Evolutionary conservation across 2,329 filamentous ascomycete species (phyloP).

Genomic region (Huntiella savannae): DNA sequence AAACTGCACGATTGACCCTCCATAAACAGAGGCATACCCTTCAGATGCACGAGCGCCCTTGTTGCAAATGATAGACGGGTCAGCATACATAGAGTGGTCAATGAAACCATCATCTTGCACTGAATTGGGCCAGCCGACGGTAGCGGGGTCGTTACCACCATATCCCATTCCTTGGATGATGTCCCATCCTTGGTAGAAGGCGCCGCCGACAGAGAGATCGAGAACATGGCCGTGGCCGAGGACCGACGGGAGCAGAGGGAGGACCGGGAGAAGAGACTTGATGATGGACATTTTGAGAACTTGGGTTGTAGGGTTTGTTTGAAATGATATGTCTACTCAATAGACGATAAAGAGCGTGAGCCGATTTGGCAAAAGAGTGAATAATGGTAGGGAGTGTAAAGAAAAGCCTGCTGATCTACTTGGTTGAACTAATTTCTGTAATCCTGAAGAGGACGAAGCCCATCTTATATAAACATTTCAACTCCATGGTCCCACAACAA

Average conservation of each 20-base stretch:
- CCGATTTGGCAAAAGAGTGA: neutral
- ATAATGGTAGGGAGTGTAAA: no score
- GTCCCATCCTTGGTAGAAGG: conserved; percentile 18
- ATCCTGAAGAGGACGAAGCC: no score
- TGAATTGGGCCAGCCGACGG: conserved; percentile 18
- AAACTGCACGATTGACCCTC: conserved; percentile 37
- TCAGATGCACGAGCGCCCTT: conserved; percentile 22
- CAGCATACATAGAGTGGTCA: conserved; percentile 21
- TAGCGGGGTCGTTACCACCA: conserved; percentile 13
- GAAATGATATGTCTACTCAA: conserved; percentile 8
- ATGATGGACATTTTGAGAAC: conserved; percentile 14
- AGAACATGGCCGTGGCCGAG: conserved; percentile 19
- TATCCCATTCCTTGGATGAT: conserved; percentile 14
- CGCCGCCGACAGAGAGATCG: conserved; percentile 16
- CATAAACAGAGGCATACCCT: conserved; percentile 28
- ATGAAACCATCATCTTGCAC: conserved; percentile 27
- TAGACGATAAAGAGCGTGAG: neutral
- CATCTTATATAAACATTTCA: no score
- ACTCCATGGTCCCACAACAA: no score
- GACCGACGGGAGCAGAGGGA: conserved; percentile 13
- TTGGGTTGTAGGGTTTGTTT: neutral
- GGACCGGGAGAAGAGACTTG: conserved; percentile 11
- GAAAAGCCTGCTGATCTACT: no score
- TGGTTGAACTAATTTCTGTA: no score
- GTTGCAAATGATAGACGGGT: conserved; percentile 30